These are phyloP conservation scores for Olyra latifolia DNA, from an alignment of 176 grass and related monocot species.

Conservation along the genomic window DNA sequence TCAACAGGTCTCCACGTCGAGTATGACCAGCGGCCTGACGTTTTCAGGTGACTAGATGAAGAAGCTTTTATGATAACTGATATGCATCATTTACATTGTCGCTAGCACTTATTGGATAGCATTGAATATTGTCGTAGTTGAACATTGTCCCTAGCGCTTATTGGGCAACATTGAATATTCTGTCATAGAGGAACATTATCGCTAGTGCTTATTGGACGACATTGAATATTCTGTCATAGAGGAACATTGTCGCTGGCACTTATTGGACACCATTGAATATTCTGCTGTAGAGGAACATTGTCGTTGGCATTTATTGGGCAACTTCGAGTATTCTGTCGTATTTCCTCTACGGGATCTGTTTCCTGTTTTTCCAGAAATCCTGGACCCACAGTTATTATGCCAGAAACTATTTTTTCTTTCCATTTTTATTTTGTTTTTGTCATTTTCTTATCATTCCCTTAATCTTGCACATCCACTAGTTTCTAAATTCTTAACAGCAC, in stretches of 20 bases:
- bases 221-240: no score
- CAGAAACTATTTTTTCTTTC: not conserved
- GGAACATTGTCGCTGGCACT: not conserved
- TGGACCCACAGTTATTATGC: not conserved
- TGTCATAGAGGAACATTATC: no score
- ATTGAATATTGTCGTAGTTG: not conserved
- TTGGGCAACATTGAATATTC: no score
- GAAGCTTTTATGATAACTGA: conserved; percentile 12
- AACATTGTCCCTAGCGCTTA: no score
- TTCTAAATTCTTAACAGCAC: not conserved
- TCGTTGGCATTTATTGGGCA: not conserved
- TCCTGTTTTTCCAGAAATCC: conserved; percentile 2
- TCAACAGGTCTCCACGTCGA: conserved; percentile 71
- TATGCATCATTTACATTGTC: conserved; percentile 23
- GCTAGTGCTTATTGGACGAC: no score
- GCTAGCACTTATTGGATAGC: not conserved
- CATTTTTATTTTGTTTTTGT: not conserved
- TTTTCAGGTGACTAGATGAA: conserved; percentile 82
- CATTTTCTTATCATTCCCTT: not conserved
- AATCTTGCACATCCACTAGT: not conserved
- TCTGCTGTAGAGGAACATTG: not conserved
- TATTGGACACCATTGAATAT: not conserved
- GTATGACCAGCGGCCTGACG: conserved; percentile 97
- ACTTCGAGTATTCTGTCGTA: not conserved
- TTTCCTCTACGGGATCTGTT: not conserved